Evolutionary conservation across 2,329 filamentous ascomycete genomes (phyloP), one percentile per base, ranked within the genome.

Genomic region (Drechslerella coelobrocha): DNA sequence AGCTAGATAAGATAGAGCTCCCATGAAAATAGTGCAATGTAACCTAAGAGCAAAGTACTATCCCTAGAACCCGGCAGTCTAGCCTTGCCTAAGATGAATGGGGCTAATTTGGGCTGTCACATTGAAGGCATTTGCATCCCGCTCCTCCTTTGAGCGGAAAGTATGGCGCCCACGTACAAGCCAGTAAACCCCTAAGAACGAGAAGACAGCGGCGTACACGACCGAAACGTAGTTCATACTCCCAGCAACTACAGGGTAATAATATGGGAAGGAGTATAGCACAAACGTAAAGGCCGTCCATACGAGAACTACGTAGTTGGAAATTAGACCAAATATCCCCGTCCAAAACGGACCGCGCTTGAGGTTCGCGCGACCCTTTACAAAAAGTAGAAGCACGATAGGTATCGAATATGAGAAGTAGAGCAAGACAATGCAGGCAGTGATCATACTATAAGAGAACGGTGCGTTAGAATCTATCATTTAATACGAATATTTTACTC

Each of bases 181-280:
- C 77, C 77, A 78, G 45, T 77, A 76, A 9, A 62, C 61, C 3
- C 74, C 41, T 2, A 76, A 57, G 19, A 77, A 60, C 14, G 48
- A 27, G 26, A 74, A 71, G 26, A 77, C 74, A 31, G 75, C 73
- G 31, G 41, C 73, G 19, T 77, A 77, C 1, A 78, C 77, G 17
- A 73, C 76, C 48, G 73, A 76, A 31, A 77, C 76, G 50, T 78
- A 77, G 66, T 78, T 78, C 77, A 78, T 78, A 53, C 74, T 77
- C 3, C 72, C 63, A 2, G 73, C 61, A 12, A 45, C 57, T 7
- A 81, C 79, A 0, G 80, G 80, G 75, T 77, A 78, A 41, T 77
- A 74, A 56, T 80, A 81, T 0, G 81, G 81, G 73, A 82, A 81
- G 0, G 78, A 80, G 75, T 81, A 81, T 74, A 82, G 81, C 0